A percentile compares a stretch with the other conserved stretches of the same genome.
phyloP scores from a whole-genome alignment of 208 protist species.

The Acanthamoeba lenticulata region DNA sequence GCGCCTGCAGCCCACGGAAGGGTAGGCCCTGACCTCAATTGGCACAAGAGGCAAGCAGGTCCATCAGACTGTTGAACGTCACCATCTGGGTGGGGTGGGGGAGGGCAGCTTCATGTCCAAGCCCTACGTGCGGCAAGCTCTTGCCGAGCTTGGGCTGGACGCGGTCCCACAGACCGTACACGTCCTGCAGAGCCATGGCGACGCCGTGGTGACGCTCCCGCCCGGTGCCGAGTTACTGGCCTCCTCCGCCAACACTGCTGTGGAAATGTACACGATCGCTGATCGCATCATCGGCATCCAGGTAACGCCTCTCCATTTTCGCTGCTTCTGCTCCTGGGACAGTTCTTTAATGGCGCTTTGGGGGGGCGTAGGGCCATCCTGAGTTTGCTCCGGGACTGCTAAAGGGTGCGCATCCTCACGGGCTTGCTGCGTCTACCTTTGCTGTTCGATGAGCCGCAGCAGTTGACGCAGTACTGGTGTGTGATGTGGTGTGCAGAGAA shows the following conservation, averaged over 20 bases:
- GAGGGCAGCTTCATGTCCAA: not conserved
- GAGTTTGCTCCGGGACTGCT: not conserved
- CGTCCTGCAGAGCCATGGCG: not conserved
- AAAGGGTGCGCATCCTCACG: not conserved
- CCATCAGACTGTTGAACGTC: no score
- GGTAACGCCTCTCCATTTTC: not conserved
- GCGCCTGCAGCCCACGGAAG: not conserved
- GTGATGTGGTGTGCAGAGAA: not conserved
- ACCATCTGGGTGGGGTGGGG: no score
- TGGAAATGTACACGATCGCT: not conserved
- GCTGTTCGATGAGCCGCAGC: no score
- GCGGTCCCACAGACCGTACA: not conserved
- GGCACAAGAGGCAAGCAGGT: no score
- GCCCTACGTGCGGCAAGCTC: not conserved
- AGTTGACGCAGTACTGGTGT: no score
- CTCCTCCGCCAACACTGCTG: not conserved
- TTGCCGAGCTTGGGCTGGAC: not conserved
- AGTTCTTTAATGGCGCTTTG: no score
- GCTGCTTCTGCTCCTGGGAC: not conserved
- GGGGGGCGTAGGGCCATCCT: not conserved
- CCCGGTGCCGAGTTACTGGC: not conserved
- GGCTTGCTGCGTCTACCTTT: no score
- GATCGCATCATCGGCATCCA: constrained; percentile 10
- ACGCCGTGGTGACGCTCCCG: not conserved
- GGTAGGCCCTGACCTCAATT: not conserved